These are phyloP conservation scores for Puccinia polysora DNA, from an alignment of 1,284 basidiomycete genomes.

Conservation along the genomic window DNA sequence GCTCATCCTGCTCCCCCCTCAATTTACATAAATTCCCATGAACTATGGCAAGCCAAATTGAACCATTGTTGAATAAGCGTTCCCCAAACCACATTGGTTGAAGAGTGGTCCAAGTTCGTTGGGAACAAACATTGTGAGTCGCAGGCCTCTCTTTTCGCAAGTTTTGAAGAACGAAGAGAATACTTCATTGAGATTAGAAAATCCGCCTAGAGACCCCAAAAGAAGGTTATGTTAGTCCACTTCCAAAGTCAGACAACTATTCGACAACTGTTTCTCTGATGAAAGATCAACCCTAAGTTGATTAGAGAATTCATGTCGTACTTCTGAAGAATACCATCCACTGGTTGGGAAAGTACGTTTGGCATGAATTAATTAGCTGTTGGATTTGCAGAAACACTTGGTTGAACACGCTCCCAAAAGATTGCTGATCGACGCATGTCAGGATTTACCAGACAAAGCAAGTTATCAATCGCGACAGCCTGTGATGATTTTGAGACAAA, in stretches of 20 bases:
- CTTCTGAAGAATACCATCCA: neutral
- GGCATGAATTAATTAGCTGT: slow-evolving; percentile 1
- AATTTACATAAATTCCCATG: too few species aligned
- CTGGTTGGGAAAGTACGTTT: slow-evolving; percentile 5
- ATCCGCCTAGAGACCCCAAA: neutral
- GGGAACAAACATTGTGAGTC: neutral
- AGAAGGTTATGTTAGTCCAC: too few species aligned
- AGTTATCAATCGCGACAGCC: neutral
- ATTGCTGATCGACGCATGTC: too few species aligned
- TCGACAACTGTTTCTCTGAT: neutral
- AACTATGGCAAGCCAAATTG: neutral
- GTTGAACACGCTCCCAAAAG: neutral
- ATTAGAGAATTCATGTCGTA: neutral
- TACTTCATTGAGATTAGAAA: neutral
- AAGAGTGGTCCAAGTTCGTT: slow-evolving; percentile 1
- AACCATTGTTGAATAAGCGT: slow-evolving; percentile 15
- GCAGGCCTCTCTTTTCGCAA: slow-evolving; percentile 10
- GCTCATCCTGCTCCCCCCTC: neutral
- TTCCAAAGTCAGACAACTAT: too few species aligned
- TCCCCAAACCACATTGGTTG: slow-evolving; percentile 4
- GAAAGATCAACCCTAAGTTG: neutral
- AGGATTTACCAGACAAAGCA: neutral
- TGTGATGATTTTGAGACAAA: too few species aligned
- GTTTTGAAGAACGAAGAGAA: neutral
- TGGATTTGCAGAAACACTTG: slow-evolving; percentile 7